Conservation (phyloP, 2,329 filamentous ascomycete species). For the Verticillium tricorpus region DNA sequence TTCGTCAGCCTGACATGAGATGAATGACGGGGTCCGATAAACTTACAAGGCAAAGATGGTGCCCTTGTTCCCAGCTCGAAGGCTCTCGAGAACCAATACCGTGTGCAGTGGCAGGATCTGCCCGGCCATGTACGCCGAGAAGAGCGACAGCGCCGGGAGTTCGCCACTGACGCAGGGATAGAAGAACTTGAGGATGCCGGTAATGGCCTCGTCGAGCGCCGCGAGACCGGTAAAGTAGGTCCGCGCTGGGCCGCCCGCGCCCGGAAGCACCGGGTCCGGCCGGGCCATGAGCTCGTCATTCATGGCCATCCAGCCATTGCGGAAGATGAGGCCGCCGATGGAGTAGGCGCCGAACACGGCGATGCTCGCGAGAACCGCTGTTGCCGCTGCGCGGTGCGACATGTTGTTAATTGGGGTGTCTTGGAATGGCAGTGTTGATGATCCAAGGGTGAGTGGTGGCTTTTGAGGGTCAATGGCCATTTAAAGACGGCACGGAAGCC, state of each 20-base stretch:
- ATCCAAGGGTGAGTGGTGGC: not conserved
- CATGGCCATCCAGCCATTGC: not conserved
- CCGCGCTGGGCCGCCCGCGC: not conserved
- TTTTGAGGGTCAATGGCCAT: not conserved
- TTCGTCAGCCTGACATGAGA: not conserved
- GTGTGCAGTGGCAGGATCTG: slow-evolving; percentile 16
- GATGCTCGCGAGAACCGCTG: not conserved
- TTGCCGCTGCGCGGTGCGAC: not conserved
- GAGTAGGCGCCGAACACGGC: not conserved
- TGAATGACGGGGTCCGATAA: not conserved
- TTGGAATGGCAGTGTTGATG: not conserved
- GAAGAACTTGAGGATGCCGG: slow-evolving; percentile 13
- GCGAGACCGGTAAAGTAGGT: slow-evolving; percentile 13
- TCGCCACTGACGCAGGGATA: slow-evolving; percentile 12
- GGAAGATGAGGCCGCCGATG: not conserved
- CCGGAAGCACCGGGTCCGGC: not conserved
- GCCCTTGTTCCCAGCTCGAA: slow-evolving; percentile 13
- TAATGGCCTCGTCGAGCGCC: slow-evolving; percentile 12
- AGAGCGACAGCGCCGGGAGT: slow-evolving; percentile 10
- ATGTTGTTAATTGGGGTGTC: not conserved
- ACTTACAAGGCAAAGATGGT: slow-evolving; percentile 16
- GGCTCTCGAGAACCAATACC: slow-evolving; percentile 13
- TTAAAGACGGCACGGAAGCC: not conserved
- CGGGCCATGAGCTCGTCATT: not conserved
- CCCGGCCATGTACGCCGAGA: slow-evolving; percentile 14